Evolutionary conservation across 768 basidiomycete genomes (phyloP).

Genomic region (Suillus alpinus): DNA sequence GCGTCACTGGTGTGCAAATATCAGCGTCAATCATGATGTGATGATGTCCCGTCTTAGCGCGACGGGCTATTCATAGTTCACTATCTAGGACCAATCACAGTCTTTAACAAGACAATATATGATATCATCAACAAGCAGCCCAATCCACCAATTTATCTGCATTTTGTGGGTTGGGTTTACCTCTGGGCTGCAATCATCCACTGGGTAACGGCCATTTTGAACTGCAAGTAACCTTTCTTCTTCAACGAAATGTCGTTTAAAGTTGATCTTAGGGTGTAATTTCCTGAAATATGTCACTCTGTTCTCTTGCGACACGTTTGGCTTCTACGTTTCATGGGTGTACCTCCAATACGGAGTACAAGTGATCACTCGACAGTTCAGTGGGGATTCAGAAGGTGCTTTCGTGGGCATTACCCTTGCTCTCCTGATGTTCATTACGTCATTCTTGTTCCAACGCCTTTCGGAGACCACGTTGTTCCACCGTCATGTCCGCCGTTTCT

Average conservation of each 20-base stretch:
- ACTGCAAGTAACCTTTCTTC: conserved; percentile 47
- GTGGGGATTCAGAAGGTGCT: conserved; percentile 40
- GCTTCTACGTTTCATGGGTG: conserved; percentile 90
- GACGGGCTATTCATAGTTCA: conserved; percentile 2
- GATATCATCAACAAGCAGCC: conserved; percentile 59
- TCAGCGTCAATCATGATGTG: background rate
- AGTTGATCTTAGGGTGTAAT: conserved; percentile 58
- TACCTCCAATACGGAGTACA: conserved; percentile 90
- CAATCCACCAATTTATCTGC: conserved; percentile 72
- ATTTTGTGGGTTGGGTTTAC: conserved; percentile 92
- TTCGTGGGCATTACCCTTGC: conserved; percentile 72
- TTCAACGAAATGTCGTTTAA: background rate
- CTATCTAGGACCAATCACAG: conserved; percentile 77
- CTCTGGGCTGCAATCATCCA: conserved; percentile 86
- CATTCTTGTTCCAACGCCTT: conserved; percentile 70
- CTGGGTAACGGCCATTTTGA: conserved; percentile 76
- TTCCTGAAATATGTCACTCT: conserved; percentile 84
- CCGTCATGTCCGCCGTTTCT: conserved; percentile 68
- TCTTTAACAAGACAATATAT: conserved; percentile 89
- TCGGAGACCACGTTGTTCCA: conserved; percentile 68
- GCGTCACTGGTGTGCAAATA: conserved; percentile 67
- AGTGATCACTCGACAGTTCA: conserved; percentile 73
- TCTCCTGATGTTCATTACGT: conserved; percentile 69
- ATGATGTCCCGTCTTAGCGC: background rate
- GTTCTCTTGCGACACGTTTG: conserved; percentile 90